phyloP scores from a whole-genome alignment of 106 monocot species.

The Allium fistulosum region DNA sequence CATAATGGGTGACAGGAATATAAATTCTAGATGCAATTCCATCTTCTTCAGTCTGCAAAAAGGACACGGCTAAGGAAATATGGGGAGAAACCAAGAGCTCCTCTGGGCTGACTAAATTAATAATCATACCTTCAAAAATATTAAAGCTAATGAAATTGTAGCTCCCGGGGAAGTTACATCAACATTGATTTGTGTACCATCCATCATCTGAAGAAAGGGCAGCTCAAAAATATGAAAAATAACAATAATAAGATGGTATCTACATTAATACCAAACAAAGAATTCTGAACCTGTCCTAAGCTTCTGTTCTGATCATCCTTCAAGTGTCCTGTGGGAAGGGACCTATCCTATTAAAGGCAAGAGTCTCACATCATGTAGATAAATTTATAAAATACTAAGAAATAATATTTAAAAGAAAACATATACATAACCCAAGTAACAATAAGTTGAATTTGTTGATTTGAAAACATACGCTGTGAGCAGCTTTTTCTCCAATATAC shows the following conservation, averaged over 20 bases:
- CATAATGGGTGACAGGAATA: conserved; percentile 76
- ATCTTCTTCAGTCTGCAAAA: conserved; percentile 77
- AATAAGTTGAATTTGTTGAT: too few species aligned
- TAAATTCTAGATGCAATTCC: conserved; percentile 54
- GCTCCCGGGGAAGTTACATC: conserved; percentile 97
- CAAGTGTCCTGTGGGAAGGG: conserved; percentile 9
- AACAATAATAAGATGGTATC: conserved; percentile 1
- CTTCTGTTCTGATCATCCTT: conserved; percentile 43
- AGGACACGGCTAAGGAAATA: too few species aligned
- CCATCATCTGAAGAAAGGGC: conserved; percentile 51
- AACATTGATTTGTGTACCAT: conserved; percentile 78
- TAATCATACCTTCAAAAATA: conserved; percentile 73
- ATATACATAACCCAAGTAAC: conserved; percentile 19
- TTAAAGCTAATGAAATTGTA: conserved; percentile 82
- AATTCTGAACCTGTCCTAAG: conserved; percentile 49
- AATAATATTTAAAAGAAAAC: conserved; percentile 1
- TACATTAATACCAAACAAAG: background rate
- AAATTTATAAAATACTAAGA: background rate
- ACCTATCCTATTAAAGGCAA: conserved; percentile 37
- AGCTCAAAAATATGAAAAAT: background rate
- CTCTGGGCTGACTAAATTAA: too few species aligned
- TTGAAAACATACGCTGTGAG: conserved; percentile 3
- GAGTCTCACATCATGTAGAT: background rate
- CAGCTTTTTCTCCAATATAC: conserved; percentile 60
- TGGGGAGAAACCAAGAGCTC: too few species aligned